These are phyloP conservation scores for Ceratocystis colombiana DNA, from an alignment of 2,329 filamentous ascomycete genomes.

Conservation along the genomic window DNA sequence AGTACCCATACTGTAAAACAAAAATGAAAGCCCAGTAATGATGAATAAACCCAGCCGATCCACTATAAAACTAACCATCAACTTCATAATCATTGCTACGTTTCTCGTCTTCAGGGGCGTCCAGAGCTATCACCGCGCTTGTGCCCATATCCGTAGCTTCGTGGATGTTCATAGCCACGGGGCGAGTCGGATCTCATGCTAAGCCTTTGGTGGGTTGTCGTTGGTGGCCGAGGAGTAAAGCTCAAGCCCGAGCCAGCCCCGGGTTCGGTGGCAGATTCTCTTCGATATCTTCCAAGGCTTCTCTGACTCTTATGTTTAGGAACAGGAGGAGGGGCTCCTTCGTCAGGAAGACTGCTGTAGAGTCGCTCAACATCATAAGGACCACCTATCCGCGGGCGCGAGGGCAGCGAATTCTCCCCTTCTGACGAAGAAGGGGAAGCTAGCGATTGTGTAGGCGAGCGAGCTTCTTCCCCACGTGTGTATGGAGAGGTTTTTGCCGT, in stretches of 20 bases:
- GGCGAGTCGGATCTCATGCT: not conserved
- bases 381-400: constrained; percentile 10
- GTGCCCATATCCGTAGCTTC: not conserved
- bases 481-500: not conserved
- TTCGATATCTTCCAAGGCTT: constrained; percentile 1
- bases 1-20: not conserved
- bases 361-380: constrained; percentile 24
- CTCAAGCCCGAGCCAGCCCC: constrained; percentile 39
- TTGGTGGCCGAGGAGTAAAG: constrained; percentile 10
- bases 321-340: constrained; percentile 15
- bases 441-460: constrained; percentile 7
- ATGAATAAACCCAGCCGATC: not conserved
- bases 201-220: constrained; percentile 1
- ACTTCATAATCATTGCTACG: constrained; percentile 8
- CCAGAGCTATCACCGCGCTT: constrained; percentile 3
- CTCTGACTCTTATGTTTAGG: constrained; percentile 14
- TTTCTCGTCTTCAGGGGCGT: constrained; percentile 4
- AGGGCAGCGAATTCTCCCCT: constrained; percentile 9
- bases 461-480: not conserved
- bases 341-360: constrained; percentile 13
- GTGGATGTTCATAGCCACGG: not conserved
- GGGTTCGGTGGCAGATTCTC: not conserved
- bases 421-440: constrained; percentile 19
- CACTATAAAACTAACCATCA: constrained; percentile 4
- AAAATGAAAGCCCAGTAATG: constrained; percentile 5